Evolutionary conservation across 2,329 filamentous ascomycete genomes (phyloP).

Genomic region (Tolypocladium endophyticum): DNA sequence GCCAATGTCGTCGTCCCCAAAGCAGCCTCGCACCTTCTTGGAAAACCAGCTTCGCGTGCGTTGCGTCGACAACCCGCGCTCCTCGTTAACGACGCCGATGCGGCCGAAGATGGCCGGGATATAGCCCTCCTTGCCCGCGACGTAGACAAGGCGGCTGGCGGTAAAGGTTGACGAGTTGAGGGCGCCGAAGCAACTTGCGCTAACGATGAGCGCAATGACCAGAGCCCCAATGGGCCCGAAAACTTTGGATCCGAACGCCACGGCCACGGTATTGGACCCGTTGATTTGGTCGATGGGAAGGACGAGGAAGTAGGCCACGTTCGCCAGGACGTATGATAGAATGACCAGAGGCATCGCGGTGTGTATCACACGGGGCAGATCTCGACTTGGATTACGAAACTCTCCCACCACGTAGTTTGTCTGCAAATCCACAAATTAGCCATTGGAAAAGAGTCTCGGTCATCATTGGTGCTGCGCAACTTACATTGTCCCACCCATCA

Average conservation of each 20-base stretch:
- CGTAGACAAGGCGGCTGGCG: conserved; percentile 82
- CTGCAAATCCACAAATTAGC: conserved; percentile 29
- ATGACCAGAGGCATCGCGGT: conserved; percentile 95
- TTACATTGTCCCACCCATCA: conserved; percentile 96
- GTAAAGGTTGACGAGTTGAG: conserved; percentile 94
- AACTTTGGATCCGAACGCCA: conserved; percentile 82
- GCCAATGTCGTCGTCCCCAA: conserved; percentile 68
- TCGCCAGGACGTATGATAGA: conserved; percentile 78
- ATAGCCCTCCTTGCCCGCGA: conserved; percentile 90
- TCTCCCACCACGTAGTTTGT: conserved; percentile 97
- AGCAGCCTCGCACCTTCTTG: conserved; percentile 47
- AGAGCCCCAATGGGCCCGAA: conserved; percentile 78
- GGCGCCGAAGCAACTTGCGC: conserved; percentile 85
- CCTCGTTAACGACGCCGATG: conserved; percentile 56
- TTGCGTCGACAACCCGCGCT: conserved; percentile 28
- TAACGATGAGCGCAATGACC: conserved; percentile 78
- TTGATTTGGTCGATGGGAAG: conserved; percentile 73
- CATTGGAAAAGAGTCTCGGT: not conserved
- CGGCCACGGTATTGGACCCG: conserved; percentile 86
- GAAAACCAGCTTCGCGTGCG: conserved; percentile 45
- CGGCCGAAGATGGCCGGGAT: conserved; percentile 74
- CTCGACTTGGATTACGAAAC: conserved; percentile 81
- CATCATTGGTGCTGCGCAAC: conserved; percentile 20
- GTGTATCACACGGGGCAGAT: conserved; percentile 90
- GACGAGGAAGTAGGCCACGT: conserved; percentile 89